Evolutionary conservation across 805 yeast species (phyloP).

Genomic region (Candida nemodendra): DNA sequence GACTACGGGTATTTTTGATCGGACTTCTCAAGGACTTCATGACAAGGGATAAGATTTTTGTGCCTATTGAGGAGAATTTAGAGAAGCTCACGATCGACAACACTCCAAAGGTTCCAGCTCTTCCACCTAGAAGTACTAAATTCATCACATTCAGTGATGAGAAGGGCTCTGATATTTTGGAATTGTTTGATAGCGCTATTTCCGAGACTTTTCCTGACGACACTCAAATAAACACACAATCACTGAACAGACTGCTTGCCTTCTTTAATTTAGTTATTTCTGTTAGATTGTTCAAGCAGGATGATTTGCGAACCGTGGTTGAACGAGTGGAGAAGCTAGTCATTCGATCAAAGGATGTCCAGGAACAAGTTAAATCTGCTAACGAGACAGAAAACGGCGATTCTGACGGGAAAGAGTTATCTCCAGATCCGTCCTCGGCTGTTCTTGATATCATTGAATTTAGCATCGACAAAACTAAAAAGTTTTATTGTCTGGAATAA

Average conservation of each 20-base stretch:
- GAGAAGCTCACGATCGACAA: constrained; percentile 3
- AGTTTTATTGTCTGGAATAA: constrained; percentile 10
- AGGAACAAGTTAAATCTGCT: too few relatives aligned
- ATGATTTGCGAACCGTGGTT: constrained; percentile 5
- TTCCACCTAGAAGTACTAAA: constrained; percentile 40
- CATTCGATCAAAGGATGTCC: too few relatives aligned
- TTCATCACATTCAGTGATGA: constrained; percentile 43
- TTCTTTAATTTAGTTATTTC: constrained; percentile 49
- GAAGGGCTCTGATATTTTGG: constrained; percentile 43
- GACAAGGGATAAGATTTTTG: constrained; percentile 32
- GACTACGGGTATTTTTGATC: constrained; percentile 57
- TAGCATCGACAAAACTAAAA: constrained; percentile 21
- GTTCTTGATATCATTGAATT: constrained; percentile 19
- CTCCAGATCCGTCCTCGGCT: background rate
- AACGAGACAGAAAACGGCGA: too few relatives aligned
- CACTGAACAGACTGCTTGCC: constrained; percentile 48
- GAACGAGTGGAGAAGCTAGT: constrained; percentile 1
- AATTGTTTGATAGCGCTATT: constrained; percentile 39
- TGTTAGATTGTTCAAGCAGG: constrained; percentile 21
- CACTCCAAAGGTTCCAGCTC: constrained; percentile 25
- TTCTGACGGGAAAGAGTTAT: too few relatives aligned
- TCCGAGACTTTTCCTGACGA: constrained; percentile 33
- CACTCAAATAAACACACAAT: constrained; percentile 14
- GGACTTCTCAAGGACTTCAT: constrained; percentile 70
- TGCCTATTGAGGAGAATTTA: constrained; percentile 10